Percentiles rank a stretch among this genome's conserved stretches.
These are phyloP conservation scores for Fusarium buxicola DNA, from an alignment of 2,329 filamentous ascomycete species.

Conservation along the genomic window DNA sequence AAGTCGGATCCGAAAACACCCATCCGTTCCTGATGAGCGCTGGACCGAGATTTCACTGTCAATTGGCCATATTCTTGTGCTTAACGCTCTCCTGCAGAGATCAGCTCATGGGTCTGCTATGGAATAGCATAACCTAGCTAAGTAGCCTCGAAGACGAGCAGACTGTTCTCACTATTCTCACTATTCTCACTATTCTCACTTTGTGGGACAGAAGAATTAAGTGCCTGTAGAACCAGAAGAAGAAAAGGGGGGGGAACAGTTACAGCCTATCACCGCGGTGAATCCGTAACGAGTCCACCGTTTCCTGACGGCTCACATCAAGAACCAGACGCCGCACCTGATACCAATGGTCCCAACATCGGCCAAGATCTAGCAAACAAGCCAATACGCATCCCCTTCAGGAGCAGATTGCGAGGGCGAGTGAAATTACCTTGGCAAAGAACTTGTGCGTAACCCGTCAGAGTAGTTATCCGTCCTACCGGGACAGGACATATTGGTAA, in stretches of 20 bases:
- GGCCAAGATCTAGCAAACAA: constrained; percentile 14
- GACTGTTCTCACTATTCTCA: too few species aligned
- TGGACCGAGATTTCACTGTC: too few species aligned
- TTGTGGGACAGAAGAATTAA: too few species aligned
- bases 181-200: too few species aligned
- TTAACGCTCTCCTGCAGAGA: too few species aligned
- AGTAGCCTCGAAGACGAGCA: too few species aligned
- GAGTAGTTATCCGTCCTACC: constrained; percentile 13
- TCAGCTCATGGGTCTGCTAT: too few species aligned
- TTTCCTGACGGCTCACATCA: not conserved
- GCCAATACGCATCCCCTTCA: constrained; percentile 12
- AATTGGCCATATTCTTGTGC: too few species aligned
- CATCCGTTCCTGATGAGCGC: too few species aligned
- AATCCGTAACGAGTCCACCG: not conserved
- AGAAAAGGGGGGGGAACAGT: not conserved
- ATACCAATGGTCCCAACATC: constrained; percentile 15
- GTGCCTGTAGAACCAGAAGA: not conserved
- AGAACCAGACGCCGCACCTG: constrained; percentile 11
- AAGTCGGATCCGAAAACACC: too few species aligned
- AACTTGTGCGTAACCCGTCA: constrained; percentile 7
- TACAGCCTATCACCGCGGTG: not conserved
- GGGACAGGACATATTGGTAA: constrained; percentile 7
- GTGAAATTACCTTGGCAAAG: constrained; percentile 6
- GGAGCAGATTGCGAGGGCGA: constrained; percentile 14
- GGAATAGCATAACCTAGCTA: too few species aligned